Evolutionary conservation across 1,139 yeast species (phyloP), one percentile per base, ranked within the genome.

Genomic region (Candida sp.): DNA sequence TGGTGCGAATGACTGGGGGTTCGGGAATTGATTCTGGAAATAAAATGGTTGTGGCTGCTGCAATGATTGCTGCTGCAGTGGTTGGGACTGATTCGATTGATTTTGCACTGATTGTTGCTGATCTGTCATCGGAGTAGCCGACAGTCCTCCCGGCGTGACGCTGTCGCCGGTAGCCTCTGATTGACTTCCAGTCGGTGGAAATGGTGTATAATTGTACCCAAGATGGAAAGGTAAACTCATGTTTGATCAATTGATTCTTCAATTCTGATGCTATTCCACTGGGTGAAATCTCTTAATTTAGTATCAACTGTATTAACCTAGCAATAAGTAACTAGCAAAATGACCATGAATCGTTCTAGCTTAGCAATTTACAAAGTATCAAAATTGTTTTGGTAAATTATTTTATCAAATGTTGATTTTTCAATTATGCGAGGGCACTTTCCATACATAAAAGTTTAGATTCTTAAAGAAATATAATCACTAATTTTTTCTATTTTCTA

Each of bases 41-140:
- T 25, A 25, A 11, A 25, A 25, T 25, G 33, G 41, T 27, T 27
- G 35, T 7, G 35, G 42, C 12, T 38, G 44, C 22, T 34, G 39
- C 30, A 21, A 35, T 22, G 23, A 38, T 21, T 21, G 35, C 29
- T 19, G 38, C 15, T 27, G 39, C 22, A 19, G 32, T 5, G 38
- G 44, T 6, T 47, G 48, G 5, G 52, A 42, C 4, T 33, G 42
- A 23, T 32, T 22, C n/a, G 34, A 39, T 11, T 38, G 44, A 5
- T 21, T 22, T 5, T 22, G 40, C 11, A 21, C 40, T n/a, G 22
- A 41, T 15, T 25, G 27, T 27, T 3, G 43, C 15, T 5, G 29
- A 8, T 25, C 29, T 25, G 29, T 30, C 32, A 23, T 32, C 15
- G 5, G 32, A 15, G 33, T 6, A n/a, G 29, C 22, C 25, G 35